These are phyloP conservation scores for Antarctomyces pellizariae DNA, from an alignment of 495 filamentous ascomycete species.

Conservation along the genomic window DNA sequence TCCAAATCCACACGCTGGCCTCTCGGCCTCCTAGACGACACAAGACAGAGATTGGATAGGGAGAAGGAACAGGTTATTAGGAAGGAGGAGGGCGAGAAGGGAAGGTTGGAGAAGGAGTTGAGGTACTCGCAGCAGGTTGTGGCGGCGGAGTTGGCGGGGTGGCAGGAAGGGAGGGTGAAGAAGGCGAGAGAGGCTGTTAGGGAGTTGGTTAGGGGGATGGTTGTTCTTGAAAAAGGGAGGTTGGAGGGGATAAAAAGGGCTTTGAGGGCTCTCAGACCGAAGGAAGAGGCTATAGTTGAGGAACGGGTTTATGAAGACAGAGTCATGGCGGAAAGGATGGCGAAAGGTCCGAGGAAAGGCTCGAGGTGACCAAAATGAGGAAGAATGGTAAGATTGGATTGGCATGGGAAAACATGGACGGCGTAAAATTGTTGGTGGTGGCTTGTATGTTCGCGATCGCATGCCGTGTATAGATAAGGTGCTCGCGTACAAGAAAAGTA, in stretches of 20 bases:
- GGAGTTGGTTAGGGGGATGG: constrained; percentile 50
- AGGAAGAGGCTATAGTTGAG: too few relatives aligned
- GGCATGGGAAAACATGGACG: too few relatives aligned
- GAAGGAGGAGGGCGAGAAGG: constrained; percentile 36
- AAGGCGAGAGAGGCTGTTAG: constrained; percentile 50
- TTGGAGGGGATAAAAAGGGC: constrained; percentile 65
- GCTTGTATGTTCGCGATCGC: too few relatives aligned
- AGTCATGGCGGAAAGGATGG: too few relatives aligned
- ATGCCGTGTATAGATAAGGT: too few relatives aligned
- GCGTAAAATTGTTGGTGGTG: too few relatives aligned
- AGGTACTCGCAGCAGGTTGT: constrained; percentile 85
- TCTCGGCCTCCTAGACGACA: constrained; percentile 69
- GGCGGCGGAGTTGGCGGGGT: constrained; percentile 74
- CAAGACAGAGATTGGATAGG: constrained; percentile 52
- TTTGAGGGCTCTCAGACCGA: constrained; percentile 30
- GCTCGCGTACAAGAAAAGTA: too few relatives aligned
- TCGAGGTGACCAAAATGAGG: too few relatives aligned
- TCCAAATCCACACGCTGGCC: constrained; percentile 55
- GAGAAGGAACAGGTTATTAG: constrained; percentile 56
- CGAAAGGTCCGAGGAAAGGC: too few relatives aligned
- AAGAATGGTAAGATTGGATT: too few relatives aligned
- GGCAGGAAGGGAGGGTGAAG: constrained; percentile 69
- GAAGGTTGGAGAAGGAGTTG: constrained; percentile 48
- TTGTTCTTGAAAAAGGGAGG: constrained; percentile 55
- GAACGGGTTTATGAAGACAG: too few relatives aligned